A percentile compares a stretch with the other conserved stretches of the same genome.
Conservation (phyloP, 106 monocot genomes). For the Dactylorhiza incarnata region DNA sequence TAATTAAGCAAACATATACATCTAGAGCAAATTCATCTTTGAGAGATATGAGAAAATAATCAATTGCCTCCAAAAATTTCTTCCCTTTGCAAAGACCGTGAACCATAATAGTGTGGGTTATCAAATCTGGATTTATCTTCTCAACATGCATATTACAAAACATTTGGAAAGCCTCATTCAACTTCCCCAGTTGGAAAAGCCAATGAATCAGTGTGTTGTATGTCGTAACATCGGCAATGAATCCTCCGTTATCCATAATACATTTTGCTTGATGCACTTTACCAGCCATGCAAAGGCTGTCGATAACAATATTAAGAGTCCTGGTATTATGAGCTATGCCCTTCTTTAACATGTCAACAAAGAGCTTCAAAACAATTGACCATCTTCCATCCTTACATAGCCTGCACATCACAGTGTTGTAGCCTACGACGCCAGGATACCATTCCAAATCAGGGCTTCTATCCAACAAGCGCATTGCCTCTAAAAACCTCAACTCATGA, state of each 20-base stretch:
- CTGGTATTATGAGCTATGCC: constrained; percentile 29
- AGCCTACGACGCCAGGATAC: constrained; percentile 27
- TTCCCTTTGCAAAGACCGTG: constrained; percentile 29
- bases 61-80: constrained; percentile 29
- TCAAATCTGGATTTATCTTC: constrained; percentile 31
- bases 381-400: constrained; percentile 30
- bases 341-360: constrained; percentile 49
- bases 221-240: constrained; percentile 30
- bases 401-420: constrained; percentile 51
- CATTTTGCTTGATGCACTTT: constrained; percentile 23
- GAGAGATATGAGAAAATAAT: constrained; percentile 24
- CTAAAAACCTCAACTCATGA: constrained; percentile 17
- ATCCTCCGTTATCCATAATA: constrained; percentile 21
- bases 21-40: constrained; percentile 20
- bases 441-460: constrained; percentile 30
- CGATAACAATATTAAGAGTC: constrained; percentile 46
- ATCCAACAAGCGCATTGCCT: constrained; percentile 32
- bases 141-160: constrained; percentile 29
- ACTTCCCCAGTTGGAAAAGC: constrained; percentile 20
- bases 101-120: constrained; percentile 43
- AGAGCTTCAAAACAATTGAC: constrained; percentile 31
- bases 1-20: constrained; percentile 10
- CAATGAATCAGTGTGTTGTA: constrained; percentile 49
- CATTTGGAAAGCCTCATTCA: constrained; percentile 23
- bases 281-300: constrained; percentile 43